Evolutionary conservation across 140 eudicot genomes (phyloP).

Genomic region (Cichorium intybus): DNA sequence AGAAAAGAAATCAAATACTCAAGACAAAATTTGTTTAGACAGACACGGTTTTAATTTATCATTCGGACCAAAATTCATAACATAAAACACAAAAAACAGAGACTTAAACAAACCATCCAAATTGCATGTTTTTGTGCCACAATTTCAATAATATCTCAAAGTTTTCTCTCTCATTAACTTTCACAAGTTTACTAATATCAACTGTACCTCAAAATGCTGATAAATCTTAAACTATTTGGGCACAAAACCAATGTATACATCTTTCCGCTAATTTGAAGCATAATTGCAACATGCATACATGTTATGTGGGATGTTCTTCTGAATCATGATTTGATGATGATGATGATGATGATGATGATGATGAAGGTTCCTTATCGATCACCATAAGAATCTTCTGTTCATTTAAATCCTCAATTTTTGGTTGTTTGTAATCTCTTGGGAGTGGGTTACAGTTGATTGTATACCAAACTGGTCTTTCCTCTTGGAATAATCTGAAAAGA

Average conservation of each 20-base stretch:
- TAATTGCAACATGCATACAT: background rate
- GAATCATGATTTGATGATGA: slow-evolving; percentile 14
- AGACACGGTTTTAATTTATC: background rate
- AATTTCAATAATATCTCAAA: background rate
- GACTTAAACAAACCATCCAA: background rate
- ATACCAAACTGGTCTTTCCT: slow-evolving; percentile 90
- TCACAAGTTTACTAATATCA: slow-evolving; percentile 15
- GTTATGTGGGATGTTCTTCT: slow-evolving; percentile 57
- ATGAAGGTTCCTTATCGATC: slow-evolving; percentile 30
- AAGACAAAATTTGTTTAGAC: too few species aligned
- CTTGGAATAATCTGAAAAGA: slow-evolving; percentile 69
- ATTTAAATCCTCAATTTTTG: slow-evolving; percentile 39
- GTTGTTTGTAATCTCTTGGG: slow-evolving; percentile 56
- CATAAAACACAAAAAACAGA: background rate
- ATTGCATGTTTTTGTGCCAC: slow-evolving; percentile 2
- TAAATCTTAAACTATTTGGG: background rate
- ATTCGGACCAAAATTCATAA: background rate
- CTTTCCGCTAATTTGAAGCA: background rate
- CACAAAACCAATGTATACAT: background rate
- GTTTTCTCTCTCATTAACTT: background rate
- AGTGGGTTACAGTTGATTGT: slow-evolving; percentile 77
- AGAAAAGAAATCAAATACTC: too few species aligned
- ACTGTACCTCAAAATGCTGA: slow-evolving; percentile 13
- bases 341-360: slow-evolving; percentile 22
- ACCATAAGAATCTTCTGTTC: slow-evolving; percentile 54